phyloP scores from a whole-genome alignment of 1,139 yeast genomes.

The Taphrina deformans region DNA sequence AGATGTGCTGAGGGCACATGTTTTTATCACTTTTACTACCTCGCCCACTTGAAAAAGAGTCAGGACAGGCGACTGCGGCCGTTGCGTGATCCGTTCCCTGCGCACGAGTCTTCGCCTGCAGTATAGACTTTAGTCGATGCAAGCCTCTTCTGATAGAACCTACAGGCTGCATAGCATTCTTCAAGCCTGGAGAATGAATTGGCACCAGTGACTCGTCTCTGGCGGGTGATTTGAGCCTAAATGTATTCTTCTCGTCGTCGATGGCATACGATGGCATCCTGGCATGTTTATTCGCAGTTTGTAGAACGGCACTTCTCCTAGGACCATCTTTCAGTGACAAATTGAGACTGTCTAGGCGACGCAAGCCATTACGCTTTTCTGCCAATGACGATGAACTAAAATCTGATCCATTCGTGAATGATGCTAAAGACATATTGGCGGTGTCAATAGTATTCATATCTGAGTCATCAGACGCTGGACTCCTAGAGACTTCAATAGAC shows the following conservation, averaged over 20 bases:
- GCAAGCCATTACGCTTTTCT: not conserved
- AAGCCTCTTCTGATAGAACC: not conserved
- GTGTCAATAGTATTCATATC: not conserved
- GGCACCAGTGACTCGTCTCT: not conserved
- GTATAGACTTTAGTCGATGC: not conserved
- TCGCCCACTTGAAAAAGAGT: no score
- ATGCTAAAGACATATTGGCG: not conserved
- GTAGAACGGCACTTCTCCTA: not conserved
- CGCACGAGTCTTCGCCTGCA: no score
- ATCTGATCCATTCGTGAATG: not conserved
- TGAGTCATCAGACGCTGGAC: not conserved
- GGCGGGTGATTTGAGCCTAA: not conserved
- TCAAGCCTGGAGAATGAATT: not conserved
- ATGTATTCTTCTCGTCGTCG: not conserved
- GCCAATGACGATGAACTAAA: not conserved
- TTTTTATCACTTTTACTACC: no score
- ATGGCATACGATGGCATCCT: not conserved
- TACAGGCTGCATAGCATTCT: not conserved
- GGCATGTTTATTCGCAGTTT: not conserved
- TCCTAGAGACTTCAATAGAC: not conserved
- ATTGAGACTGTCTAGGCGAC: not conserved
- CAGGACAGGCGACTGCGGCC: no score
- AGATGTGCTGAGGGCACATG: not conserved
- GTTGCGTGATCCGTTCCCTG: no score
- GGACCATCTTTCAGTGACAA: not conserved